Conservation (phyloP, 306 rosid genomes). For the Cicer arietinum region DNA sequence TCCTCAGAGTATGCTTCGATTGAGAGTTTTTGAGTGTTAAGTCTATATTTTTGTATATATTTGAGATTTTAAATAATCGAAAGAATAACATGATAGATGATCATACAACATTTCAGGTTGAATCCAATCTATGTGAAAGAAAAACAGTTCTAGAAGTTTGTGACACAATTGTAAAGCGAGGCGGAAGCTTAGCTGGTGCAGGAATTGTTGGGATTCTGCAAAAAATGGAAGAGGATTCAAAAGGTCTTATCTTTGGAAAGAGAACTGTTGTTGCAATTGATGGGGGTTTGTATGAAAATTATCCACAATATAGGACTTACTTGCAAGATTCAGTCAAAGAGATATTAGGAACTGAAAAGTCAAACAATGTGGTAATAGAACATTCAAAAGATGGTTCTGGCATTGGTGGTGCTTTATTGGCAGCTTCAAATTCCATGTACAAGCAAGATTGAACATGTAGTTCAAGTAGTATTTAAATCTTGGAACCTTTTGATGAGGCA, state of each 20-base stretch:
- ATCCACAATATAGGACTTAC: constrained; percentile 79
- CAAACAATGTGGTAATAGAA: constrained; percentile 66
- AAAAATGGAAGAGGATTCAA: constrained; percentile 80
- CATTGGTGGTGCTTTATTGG: constrained; percentile 93
- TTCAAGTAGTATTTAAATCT: constrained; percentile 28
- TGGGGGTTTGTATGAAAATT: constrained; percentile 86
- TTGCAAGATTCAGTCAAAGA: constrained; percentile 66
- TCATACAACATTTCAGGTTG: constrained; percentile 49
- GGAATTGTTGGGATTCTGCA: constrained; percentile 89
- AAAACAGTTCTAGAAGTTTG: constrained; percentile 82
- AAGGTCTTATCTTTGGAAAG: constrained; percentile 67
- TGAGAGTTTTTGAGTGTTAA: too few species aligned
- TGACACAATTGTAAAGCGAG: constrained; percentile 80
- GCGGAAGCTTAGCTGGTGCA: constrained; percentile 94
- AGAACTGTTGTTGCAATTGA: constrained; percentile 92
- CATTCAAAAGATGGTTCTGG: constrained; percentile 93
- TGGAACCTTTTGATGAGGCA: background rate
- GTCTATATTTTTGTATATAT: too few species aligned
- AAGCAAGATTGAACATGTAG: constrained; percentile 41
- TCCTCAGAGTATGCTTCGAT: too few species aligned
- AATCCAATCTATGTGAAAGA: constrained; percentile 65
- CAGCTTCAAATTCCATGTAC: constrained; percentile 87
- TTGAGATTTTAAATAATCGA: too few species aligned
- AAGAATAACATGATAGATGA: too few species aligned
- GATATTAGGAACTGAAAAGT: constrained; percentile 67